A percentile compares a stretch with the other conserved stretches of the same genome.
phyloP scores from a whole-genome alignment of 495 filamentous ascomycete species.

The Glonium stellatum region DNA sequence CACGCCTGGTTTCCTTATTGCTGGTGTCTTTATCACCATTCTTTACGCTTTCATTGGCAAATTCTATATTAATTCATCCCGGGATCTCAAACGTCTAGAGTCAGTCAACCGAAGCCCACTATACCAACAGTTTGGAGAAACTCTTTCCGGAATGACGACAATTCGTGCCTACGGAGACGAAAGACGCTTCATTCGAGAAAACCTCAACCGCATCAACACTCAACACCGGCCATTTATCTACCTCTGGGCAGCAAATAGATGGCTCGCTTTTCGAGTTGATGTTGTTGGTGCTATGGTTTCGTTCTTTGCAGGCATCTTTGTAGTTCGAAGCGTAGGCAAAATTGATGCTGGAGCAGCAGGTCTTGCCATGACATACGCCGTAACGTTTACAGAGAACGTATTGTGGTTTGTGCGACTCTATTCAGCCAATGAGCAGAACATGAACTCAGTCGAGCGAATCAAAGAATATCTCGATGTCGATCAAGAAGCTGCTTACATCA shows the following conservation, averaged over 20 bases:
- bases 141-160: constrained; percentile 89
- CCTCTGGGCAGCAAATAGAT: constrained; percentile 94
- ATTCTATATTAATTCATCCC: constrained; percentile 85
- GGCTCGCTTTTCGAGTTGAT: constrained; percentile 92
- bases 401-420: constrained; percentile 97
- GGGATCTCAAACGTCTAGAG: constrained; percentile 90
- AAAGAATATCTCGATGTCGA: constrained; percentile 96
- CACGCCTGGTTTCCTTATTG: constrained; percentile 85
- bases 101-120: constrained; percentile 90
- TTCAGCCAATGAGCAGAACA: constrained; percentile 92
- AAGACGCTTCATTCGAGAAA: constrained; percentile 87
- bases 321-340: constrained; percentile 72
- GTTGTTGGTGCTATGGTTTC: constrained; percentile 83
- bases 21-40: constrained; percentile 75
- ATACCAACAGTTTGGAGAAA: constrained; percentile 98
- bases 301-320: constrained; percentile 90
- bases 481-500: constrained; percentile 76
- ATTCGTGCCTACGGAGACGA: constrained; percentile 97
- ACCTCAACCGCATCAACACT: constrained; percentile 78
- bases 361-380: constrained; percentile 93
- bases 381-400: constrained; percentile 95
- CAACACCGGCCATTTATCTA: constrained; percentile 93
- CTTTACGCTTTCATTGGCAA: constrained; percentile 76
- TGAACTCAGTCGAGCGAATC: constrained; percentile 99
- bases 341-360: constrained; percentile 93